Evolutionary conservation across 2,329 filamentous ascomycete genomes (phyloP), one percentile per base, ranked within the genome.

Genomic region (Sporothrix phasma): DNA sequence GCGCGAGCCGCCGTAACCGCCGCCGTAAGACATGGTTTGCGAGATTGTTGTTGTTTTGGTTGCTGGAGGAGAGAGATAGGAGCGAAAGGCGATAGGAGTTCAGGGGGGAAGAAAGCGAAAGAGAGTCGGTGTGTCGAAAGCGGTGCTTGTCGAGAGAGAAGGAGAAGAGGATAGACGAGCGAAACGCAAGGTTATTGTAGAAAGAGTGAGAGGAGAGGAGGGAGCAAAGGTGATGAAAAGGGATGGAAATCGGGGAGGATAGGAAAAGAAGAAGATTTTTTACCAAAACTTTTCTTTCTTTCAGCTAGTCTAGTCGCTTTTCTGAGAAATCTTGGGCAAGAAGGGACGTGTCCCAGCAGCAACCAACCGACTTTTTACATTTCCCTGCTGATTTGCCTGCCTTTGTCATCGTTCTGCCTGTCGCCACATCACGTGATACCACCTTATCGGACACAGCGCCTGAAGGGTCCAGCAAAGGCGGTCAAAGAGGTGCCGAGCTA

Each of bases 11-110:
- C 67, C 66, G 69, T 76, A 77, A 69, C 76, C 73, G 68, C 74
- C 72, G 63, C 73, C 70, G 73, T 78, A 79, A 71, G 79, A 81
- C 79, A 81, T 81, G 64, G 69, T 76, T 61, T 59, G 41, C 26
- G 19, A 37, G 19, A 26, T 49, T 64, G 60, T 29, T 56, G n/a
- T 41, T 60, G 43, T 31, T 43, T 65, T 24, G 39, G 59, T 46
- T 58, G 49, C 19, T 47, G 41, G 37, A n/a, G 31, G 41, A 26
- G 37, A 22, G n/a, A 58, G 63, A 41, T 22, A 43, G 43, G 47
- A 41, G 29, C 31, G n/a, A 10, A 26, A 29, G 11, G 19, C 26
- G 58, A 46, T 22, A 60, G 34, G 41, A 47, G 11, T 41, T 26
- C 54, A 29, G 54, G 54, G 54, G 37, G 31, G 11, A n/a, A 17